Percentiles rank a stretch among this genome's conserved stretches.
These are phyloP conservation scores for Colletotrichum karsti DNA, from an alignment of 2,329 filamentous ascomycete genomes.

Conservation along the genomic window DNA sequence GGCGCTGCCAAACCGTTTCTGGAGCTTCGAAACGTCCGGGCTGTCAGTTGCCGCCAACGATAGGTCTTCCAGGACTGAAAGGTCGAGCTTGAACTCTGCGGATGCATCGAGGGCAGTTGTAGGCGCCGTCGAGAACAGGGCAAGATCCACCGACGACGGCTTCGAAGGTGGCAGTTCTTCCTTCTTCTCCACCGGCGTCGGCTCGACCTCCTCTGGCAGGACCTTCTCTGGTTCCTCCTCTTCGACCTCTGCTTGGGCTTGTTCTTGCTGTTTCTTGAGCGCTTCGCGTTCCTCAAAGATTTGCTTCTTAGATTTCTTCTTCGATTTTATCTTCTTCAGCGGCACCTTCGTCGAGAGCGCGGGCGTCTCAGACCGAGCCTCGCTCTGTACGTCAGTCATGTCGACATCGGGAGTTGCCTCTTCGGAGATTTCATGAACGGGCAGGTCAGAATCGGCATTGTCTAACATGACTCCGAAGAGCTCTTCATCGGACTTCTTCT, in stretches of 20 bases:
- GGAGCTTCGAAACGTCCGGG: constrained; percentile 58
- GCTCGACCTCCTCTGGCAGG: constrained; percentile 43
- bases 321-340: constrained; percentile 69
- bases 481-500: constrained; percentile 83
- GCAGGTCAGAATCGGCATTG: constrained; percentile 59
- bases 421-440: constrained; percentile 55
- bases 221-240: constrained; percentile 35
- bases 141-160: constrained; percentile 48
- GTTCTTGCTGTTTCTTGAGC: constrained; percentile 64
- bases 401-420: constrained; percentile 60
- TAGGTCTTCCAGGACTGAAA: constrained; percentile 54
- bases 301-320: constrained; percentile 84
- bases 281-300: constrained; percentile 74
- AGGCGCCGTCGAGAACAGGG: constrained; percentile 58
- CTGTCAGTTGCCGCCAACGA: constrained; percentile 53
- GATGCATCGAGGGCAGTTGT: constrained; percentile 56
- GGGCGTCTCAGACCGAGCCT: constrained; percentile 58
- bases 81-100: constrained; percentile 52
- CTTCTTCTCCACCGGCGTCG: constrained; percentile 28
- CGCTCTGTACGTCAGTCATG: constrained; percentile 51
- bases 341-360: constrained; percentile 54
- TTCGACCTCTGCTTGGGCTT: constrained; percentile 40
- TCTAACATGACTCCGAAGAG: constrained; percentile 73
- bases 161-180: constrained; percentile 47
- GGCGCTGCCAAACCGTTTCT: constrained; percentile 53